Evolutionary conservation across 2,329 filamentous ascomycete species (phyloP), one percentile per base, ranked within the genome.

Genomic region (Diaporthe sp.): DNA sequence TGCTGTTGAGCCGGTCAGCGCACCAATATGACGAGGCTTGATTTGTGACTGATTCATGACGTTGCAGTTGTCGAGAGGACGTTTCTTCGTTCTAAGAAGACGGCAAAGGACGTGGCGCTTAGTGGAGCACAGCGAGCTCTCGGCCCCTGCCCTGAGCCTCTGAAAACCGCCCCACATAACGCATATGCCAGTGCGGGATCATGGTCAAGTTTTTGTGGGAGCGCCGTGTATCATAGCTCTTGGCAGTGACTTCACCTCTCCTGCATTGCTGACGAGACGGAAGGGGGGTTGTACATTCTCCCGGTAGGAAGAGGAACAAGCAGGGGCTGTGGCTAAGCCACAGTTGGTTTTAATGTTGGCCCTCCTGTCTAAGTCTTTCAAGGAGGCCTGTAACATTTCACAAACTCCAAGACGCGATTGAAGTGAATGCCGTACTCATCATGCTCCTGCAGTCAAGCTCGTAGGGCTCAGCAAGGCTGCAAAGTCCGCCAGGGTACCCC

Each of bases 401-500:
- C 22, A 51, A 51, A 51, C 44, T 22, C 39, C 61, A 49, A 39
- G 62, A 25, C 44, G 22, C 31, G 31, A 51, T 25, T 53, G 46
- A 53, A 39, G 4, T 53, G 65, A 53, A 68, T 68, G 65, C 61
- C n/a, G 19, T 34, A 13, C 17, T 46, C 25, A 17, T 31, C 42
- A 65, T 65, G 61, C 42, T 65, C 7, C 42, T 6, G 17, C 49
- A 39, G n/a, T 68, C 31, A 53, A 55, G 65, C 46, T 51, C 62
- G 19, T 68, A 68, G 46, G 62, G 62, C 62, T 67, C 61, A 39
- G 65, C 46, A 53, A 53, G 46, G 46, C 65, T 53, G 15, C 13
- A 4, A 39, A 22, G n/a, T 25, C 22, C 15, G 31, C 46, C 65
- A 28, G 65, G 65, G 28, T 31, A 17, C 31, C 44, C 65, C 46